phyloP scores from a whole-genome alignment of 345 rosid genomes.

The Boechera retrofracta region DNA sequence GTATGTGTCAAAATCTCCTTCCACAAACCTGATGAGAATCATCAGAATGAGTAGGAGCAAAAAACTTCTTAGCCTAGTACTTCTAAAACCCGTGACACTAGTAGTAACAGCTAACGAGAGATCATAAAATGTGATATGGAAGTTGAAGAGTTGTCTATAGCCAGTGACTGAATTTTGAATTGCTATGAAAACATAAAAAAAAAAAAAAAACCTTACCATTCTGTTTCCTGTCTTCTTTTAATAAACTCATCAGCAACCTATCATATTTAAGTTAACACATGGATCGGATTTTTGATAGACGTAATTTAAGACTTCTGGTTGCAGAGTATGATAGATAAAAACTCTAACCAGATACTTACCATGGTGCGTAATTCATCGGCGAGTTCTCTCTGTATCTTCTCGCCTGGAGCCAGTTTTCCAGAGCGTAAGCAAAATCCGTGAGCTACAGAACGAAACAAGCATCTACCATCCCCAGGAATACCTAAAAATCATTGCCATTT shows the following conservation, averaged over 20 bases:
- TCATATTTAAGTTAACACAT: slow-evolving; percentile 39
- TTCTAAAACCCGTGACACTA: not conserved
- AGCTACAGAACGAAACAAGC: slow-evolving; percentile 92
- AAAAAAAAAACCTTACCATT: slow-evolving; percentile 59
- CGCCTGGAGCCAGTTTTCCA: slow-evolving; percentile 73
- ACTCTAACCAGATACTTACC: slow-evolving; percentile 40
- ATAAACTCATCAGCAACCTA: slow-evolving; percentile 98
- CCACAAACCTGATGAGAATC: slow-evolving; percentile 74
- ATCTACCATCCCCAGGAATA: slow-evolving; percentile 97
- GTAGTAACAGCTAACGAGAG: not conserved
- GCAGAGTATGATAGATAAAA: slow-evolving; percentile 6
- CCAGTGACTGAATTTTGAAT: not conserved
- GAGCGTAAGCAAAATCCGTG: slow-evolving; percentile 79
- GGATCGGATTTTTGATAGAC: not conserved
- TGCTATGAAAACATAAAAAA: not conserved
- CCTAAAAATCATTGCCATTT: slow-evolving; percentile 53
- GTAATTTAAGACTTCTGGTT: not conserved
- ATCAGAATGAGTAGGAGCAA: slow-evolving; percentile 1
- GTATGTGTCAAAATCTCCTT: slow-evolving; percentile 89
- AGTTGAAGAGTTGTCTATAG: not conserved
- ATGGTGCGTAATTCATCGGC: slow-evolving; percentile 81
- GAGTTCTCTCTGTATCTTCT: slow-evolving; percentile 67
- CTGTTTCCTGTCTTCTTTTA: slow-evolving; percentile 86
- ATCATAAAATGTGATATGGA: not conserved
- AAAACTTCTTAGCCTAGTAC: not conserved